phyloP scores from a whole-genome alignment of 768 basidiomycete genomes.

The Termitomyces titanicus region DNA sequence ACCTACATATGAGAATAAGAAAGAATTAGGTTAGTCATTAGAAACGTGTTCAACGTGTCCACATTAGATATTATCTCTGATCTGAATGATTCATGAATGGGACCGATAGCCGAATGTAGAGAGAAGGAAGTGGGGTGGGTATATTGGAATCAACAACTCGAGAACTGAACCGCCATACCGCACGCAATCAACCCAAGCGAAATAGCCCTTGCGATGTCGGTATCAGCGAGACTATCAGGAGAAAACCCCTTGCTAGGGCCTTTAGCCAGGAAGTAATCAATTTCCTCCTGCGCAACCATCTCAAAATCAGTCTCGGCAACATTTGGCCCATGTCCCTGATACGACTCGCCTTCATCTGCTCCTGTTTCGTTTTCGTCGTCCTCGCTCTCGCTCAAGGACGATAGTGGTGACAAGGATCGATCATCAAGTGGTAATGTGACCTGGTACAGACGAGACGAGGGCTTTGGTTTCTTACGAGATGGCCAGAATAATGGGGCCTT shows the following conservation, averaged over 20 bases:
- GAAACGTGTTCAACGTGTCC: no score
- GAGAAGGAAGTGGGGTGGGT: background rate
- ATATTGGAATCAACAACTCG: background rate
- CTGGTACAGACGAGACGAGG: background rate
- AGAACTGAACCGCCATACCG: constrained; percentile 16
- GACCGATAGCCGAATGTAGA: background rate
- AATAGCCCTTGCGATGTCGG: constrained; percentile 23
- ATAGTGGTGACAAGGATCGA: constrained; percentile 8
- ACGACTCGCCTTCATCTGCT: constrained; percentile 17
- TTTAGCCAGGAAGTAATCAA: constrained; percentile 12
- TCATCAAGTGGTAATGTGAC: background rate
- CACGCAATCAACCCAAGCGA: constrained; percentile 18
- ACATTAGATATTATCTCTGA: background rate
- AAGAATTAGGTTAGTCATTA: background rate
- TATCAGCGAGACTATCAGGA: constrained; percentile 19
- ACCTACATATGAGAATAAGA: no score
- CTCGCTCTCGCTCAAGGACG: constrained; percentile 5
- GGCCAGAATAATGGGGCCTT: constrained; percentile 6
- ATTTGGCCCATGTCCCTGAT: constrained; percentile 3
- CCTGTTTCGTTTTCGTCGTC: background rate
- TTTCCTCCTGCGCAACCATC: constrained; percentile 16
- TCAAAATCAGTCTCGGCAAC: constrained; percentile 14
- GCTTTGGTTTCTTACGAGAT: background rate
- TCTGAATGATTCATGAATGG: background rate
- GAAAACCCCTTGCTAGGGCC: constrained; percentile 13